Base-by-base conservation (phyloP, 257 asterid species). In the Linaria vulgaris region DNA sequence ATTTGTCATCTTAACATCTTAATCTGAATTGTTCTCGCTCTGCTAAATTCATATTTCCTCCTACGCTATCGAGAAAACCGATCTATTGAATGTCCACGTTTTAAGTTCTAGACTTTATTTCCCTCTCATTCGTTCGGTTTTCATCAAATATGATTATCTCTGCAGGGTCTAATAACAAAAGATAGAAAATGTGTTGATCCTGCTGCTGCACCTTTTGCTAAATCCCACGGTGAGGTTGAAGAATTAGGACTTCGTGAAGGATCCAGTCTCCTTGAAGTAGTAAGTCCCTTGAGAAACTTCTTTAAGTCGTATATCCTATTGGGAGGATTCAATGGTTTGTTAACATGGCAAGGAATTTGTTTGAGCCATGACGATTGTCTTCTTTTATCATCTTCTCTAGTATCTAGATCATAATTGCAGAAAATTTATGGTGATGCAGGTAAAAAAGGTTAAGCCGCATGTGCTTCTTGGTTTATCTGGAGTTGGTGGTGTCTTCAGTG, bases 401-500 rank as follows among this genome's bases (percentile, higher is more conserved):
- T 41, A 15, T 22, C 47, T 60, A 56, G 56, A 59, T 58, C 56
- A 71, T 41, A 60, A 73, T 65, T 79, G 30, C 46, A 14, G 46
- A 51, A 19, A 19, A 46, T 17, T 67, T 46, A 72, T 27, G 21
- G 12, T 54, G 78, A 34, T 86, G 81, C 95, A 94, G 99, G 92
- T 94, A 62, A 84, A 86, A 73, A 87, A 88, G 74, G 97, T 90
- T 61, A 94, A 85, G 78, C 99, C 99, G 19, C 96, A 90, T 50
- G 96, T 90, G 80, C 96, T 94, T 78, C 96, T 94, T 74, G 99
- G 99, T 71, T 84, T 94, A 78, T 94, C 99, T 38, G 99, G 96
- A 80, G 97, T 87, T 64, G 97, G 99, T 22, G 95, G 96, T 38
- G 67, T 94, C 71, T 94, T 94, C 70, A 75, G 59, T 71, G 95